phyloP scores from a whole-genome alignment of 1,284 basidiomycete species.

The Marasmius oreades region DNA sequence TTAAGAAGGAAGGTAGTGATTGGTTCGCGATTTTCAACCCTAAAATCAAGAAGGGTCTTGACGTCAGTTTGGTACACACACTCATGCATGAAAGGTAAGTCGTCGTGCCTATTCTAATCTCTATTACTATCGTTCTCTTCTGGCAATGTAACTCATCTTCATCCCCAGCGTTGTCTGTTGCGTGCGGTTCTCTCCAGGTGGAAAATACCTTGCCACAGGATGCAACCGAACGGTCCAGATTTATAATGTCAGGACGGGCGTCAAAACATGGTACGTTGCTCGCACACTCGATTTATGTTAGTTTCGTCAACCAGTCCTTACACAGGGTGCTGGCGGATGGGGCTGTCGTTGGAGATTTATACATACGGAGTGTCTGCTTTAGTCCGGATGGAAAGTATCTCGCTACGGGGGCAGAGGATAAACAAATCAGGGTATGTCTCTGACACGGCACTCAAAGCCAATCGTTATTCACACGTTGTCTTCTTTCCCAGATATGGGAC shows the following conservation, averaged over 20 bases:
- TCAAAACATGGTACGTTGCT: conserved; percentile 52
- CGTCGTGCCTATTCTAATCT: neutral
- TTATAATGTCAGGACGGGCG: conserved; percentile 71
- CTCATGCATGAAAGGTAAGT: conserved; percentile 83
- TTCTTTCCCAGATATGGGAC: conserved; percentile 73
- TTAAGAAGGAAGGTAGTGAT: conserved; percentile 79
- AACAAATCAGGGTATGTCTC: conserved; percentile 68
- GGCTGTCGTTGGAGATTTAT: conserved; percentile 66
- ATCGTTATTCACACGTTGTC: conserved; percentile 4
- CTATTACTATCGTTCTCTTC: neutral
- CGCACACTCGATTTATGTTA: neutral
- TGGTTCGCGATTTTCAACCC: conserved; percentile 90
- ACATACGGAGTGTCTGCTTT: conserved; percentile 84
- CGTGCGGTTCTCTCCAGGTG: conserved; percentile 80
- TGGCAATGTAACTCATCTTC: neutral
- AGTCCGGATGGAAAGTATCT: conserved; percentile 79
- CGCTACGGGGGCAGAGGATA: conserved; percentile 84
- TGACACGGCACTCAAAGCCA: too few relatives aligned
- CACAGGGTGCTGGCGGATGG: conserved; percentile 70
- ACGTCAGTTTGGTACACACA: conserved; percentile 80
- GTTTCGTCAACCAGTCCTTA: neutral
- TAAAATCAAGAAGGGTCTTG: conserved; percentile 68
- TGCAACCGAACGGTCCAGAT: conserved; percentile 77
- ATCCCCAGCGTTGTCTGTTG: conserved; percentile 70
- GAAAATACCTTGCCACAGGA: conserved; percentile 74